Conservation (phyloP, 768 basidiomycete genomes). For the Lentinula detonsa region DNA sequence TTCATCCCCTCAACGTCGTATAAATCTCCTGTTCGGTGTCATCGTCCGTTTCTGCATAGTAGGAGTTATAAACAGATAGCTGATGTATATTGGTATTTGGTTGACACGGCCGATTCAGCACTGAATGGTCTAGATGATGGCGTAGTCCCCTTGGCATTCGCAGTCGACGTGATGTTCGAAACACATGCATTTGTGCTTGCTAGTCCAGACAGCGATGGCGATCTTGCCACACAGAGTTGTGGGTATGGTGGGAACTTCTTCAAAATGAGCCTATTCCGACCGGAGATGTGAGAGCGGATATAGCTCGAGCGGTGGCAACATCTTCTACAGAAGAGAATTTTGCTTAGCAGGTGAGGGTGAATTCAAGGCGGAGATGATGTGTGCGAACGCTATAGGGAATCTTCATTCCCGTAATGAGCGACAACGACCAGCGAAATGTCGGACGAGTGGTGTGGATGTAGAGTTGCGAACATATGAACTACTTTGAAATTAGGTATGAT, state of each 20-base stretch:
- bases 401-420: too few species aligned
- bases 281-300: neutral
- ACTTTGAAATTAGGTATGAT: too few species aligned
- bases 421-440: too few species aligned
- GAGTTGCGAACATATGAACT: too few species aligned
- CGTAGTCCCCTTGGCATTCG: neutral
- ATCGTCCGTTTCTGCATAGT: too few species aligned
- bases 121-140: neutral
- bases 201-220: neutral
- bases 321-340: neutral
- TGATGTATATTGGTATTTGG: too few species aligned
- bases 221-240: neutral
- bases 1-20: too few species aligned
- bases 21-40: too few species aligned
- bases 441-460: too few species aligned
- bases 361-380: neutral
- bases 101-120: neutral
- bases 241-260: conserved; percentile 1
- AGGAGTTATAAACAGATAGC: too few species aligned
- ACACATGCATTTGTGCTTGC: neutral
- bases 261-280: neutral
- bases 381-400: too few species aligned
- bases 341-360: neutral
- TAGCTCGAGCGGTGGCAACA: neutral
- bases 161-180: too few species aligned